Evolutionary conservation across 179 eudicot genomes (phyloP).

Genomic region (Beta lomatogona): DNA sequence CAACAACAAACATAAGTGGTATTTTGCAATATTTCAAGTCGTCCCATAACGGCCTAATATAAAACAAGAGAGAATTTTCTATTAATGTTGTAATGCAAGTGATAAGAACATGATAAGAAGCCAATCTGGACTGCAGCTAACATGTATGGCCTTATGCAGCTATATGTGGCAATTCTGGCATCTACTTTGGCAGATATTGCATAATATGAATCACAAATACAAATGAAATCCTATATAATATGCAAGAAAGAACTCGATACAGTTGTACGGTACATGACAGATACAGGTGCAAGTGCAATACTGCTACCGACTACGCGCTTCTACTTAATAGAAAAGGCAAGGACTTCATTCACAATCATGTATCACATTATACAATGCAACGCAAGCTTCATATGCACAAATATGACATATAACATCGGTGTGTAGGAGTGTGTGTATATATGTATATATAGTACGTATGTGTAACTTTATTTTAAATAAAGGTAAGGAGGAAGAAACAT

Average conservation of each 20-base stretch:
- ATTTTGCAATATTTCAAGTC: slow-evolving; percentile 63
- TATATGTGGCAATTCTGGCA: background rate
- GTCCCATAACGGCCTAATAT: slow-evolving; percentile 76
- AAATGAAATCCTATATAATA: background rate
- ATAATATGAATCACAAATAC: background rate
- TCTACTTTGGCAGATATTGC: background rate
- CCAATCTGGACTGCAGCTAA: background rate
- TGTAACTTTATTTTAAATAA: no score
- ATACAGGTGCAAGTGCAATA: background rate
- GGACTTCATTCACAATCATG: background rate
- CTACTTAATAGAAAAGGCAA: background rate
- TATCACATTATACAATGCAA: background rate
- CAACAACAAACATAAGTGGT: slow-evolving; percentile 65
- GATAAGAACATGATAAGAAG: background rate
- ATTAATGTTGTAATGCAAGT: background rate
- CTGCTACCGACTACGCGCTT: background rate
- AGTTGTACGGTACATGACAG: background rate
- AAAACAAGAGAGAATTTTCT: background rate
- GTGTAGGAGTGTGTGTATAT: no score
- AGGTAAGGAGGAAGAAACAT: no score
- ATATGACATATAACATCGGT: background rate
- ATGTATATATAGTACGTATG: no score
- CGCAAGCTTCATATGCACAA: background rate
- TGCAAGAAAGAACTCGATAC: background rate
- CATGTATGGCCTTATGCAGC: background rate